A percentile compares a stretch with the other conserved stretches of the same genome.
Evolutionary conservation across 139 green algal species (phyloP).

Genomic region (Pleodorina starrii): DNA sequence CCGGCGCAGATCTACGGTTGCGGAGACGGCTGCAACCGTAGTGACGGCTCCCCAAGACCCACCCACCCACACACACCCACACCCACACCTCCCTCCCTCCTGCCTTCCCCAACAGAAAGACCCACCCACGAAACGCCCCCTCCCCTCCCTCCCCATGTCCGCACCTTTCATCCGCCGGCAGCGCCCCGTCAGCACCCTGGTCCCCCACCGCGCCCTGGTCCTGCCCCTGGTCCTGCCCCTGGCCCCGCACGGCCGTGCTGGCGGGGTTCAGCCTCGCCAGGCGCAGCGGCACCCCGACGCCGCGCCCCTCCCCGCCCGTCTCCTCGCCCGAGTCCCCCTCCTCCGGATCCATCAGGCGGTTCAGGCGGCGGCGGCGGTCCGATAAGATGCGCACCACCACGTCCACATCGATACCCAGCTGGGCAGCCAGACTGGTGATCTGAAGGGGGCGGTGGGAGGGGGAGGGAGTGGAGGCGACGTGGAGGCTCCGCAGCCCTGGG

Average conservation of each 20-base stretch:
- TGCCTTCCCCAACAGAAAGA: too few relatives aligned
- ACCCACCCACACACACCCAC: too few relatives aligned
- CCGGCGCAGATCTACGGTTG: too few relatives aligned
- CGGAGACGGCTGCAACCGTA: too few relatives aligned
- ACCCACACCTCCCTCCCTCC: too few relatives aligned
- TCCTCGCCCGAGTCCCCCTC: background rate
- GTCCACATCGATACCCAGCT: conserved; percentile 23
- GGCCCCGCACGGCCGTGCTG: background rate
- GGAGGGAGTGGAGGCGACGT: too few relatives aligned
- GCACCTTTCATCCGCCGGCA: conserved; percentile 19
- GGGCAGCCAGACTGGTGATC: conserved; percentile 1
- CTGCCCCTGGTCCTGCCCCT: too few relatives aligned
- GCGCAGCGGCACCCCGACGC: background rate
- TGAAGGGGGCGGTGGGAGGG: too few relatives aligned
- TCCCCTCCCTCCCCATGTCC: too few relatives aligned
- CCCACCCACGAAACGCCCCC: too few relatives aligned
- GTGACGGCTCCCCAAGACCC: too few relatives aligned
- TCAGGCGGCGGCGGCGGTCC: conserved; percentile 15
- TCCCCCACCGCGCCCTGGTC: background rate
- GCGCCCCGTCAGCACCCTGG: background rate
- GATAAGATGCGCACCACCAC: conserved; percentile 29
- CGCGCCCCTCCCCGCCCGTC: background rate
- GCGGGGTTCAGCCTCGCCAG: conserved; percentile 10
- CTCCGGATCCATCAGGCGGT: background rate
- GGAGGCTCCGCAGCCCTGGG: too few relatives aligned